Evolutionary conservation across 2,329 filamentous ascomycete genomes (phyloP), one percentile per base, ranked within the genome.

Genomic region (Colletotrichum camelliae): DNA sequence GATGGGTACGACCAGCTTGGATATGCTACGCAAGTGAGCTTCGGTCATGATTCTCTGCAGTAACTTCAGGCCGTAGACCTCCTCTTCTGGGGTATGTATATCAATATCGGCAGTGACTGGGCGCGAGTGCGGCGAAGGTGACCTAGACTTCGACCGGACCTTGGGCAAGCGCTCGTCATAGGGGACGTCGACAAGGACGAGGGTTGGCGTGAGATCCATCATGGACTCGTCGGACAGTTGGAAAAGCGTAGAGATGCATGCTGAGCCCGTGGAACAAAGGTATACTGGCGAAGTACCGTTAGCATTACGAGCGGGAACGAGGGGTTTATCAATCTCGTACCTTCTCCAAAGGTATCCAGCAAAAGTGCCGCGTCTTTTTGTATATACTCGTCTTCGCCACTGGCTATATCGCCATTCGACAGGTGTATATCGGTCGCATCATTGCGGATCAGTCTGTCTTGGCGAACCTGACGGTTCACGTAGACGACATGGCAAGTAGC

Each of bases 401-500:
- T 82, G 48, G 78, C 76, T 24, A 74, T 70, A 69, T 74, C 71
- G 58, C 80, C 77, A 52, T 79, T 78, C 55, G 79, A 78, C 48
- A 78, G 77, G 52, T 79, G 74, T 64, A 76, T 73, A 64, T 67
- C 72, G 72, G 77, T 78, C 33, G 78, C 64, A 77, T 77, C 73
- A 67, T 83, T 79, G 58, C 79, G 81, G 55, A 90, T 82, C 67
- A 87, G 81, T 72, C 88, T 85, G 79, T 90, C 87, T 76, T 87
- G 82, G 79, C 84, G 84, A 77, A 90, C 87, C 76, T 86, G 85
- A 80, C 89, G 89, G 84, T 91, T 89, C 79, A 92, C 89, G 79
- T 92, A 92, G 77, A 92, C 89, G 78, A 92, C 87, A 82, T 91
- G 89, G 82, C 89, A 91, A 75, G 86, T 85, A 80, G 88, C 86